A percentile compares a stretch with the other conserved stretches of the same genome.
Conservation (phyloP, 1,284 basidiomycete genomes). For the Cerrena zonata region DNA sequence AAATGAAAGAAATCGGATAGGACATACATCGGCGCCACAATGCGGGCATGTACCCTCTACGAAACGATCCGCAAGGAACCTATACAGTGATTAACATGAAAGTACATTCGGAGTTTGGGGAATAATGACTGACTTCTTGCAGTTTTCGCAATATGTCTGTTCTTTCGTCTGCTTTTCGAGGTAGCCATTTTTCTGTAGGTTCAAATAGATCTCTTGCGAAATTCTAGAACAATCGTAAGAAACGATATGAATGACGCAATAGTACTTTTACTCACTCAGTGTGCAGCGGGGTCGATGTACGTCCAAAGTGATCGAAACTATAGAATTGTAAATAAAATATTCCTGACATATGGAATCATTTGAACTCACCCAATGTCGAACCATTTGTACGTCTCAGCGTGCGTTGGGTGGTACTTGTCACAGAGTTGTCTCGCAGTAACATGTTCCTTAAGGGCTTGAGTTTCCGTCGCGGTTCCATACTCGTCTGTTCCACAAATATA, state of each 20-base stretch:
- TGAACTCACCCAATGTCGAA: conserved; percentile 75
- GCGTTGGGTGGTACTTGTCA: conserved; percentile 89
- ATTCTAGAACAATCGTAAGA: conserved; percentile 48
- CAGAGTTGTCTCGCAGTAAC: conserved; percentile 83
- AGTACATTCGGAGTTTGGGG: no score
- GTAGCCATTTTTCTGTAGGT: conserved; percentile 72
- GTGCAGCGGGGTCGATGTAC: conserved; percentile 88
- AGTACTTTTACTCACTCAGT: conserved; percentile 80
- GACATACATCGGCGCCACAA: conserved; percentile 72
- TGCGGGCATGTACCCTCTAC: conserved; percentile 92
- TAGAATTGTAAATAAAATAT: no score
- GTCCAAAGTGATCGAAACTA: conserved; percentile 95
- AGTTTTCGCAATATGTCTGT: conserved; percentile 90
- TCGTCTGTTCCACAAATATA: conserved; percentile 98
- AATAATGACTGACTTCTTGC: conserved; percentile 57
- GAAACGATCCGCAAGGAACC: conserved; percentile 91
- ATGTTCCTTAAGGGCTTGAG: conserved; percentile 91
- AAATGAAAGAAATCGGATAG: not conserved
- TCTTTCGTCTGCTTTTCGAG: conserved; percentile 81
- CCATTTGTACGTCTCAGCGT: conserved; percentile 93
- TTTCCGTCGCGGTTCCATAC: conserved; percentile 98
- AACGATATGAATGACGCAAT: not conserved
- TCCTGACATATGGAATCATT: no score
- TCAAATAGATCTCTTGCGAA: conserved; percentile 80
- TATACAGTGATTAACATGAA: no score